Base-by-base conservation (phyloP, 768 basidiomycete genomes). In the Dictyophora rubrovolvata region DNA sequence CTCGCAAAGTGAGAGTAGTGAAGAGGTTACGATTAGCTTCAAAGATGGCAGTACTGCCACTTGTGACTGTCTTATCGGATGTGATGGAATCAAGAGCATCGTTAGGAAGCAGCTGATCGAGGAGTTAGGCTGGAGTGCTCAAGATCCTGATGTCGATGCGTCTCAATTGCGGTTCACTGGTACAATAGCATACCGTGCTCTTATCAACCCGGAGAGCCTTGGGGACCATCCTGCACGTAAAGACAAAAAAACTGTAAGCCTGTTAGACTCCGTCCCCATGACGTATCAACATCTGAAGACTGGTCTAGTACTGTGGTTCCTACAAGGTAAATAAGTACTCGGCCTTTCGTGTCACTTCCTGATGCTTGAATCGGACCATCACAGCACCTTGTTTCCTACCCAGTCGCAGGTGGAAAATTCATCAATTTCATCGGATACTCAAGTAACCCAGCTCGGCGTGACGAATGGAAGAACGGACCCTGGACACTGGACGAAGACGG, bases 101-200 rank as follows among this genome's bases (percentile, higher is more conserved):
- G 63, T 71, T 7, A 68, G 71, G 17, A 62, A 70, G 68, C 55
- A 75, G 69, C 67, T 72, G 62, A 63, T 66, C 28, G 62, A 67
- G 58, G 22, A 17, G 5, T 47, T 55, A 17, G 36, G 63, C 60
- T 18, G 61, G 64, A 5, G 62, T 77, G 9, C 55, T 73, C 60
- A 61, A 66, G 7, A 68, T 67, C 53, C 66, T 74, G 16, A 71
- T 76, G 23, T 77, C 79, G 1, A 65, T 74, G 17, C 78, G 72
- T 74, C 76, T 42, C 75, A 80, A 9, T 80, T 83, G 3, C 65
- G 72, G 5, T 87, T 82, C 73, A 77, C 72, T 42, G 77, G 77
- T 9, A 75, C 70, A 1, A 69, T 74, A 34, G 76, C 73, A 7
- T 79, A 79, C 61, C 68, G 79, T 50, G 74, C 74, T 0, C 67